Base-by-base conservation (phyloP, 768 basidiomycete genomes). In the Tricholoma matsutake region DNA sequence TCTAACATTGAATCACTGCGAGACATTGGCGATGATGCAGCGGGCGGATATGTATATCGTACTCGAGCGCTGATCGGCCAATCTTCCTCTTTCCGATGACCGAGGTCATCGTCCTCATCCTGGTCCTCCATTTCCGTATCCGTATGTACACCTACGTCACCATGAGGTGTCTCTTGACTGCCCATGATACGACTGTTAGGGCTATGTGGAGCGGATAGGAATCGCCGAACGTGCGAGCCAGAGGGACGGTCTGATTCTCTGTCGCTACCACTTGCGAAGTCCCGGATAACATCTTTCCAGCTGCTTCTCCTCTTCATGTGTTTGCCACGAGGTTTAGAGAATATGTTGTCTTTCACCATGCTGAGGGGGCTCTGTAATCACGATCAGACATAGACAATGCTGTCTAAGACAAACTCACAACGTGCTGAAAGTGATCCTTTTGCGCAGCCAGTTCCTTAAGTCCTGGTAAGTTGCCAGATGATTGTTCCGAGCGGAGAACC, bases 381-480 rank as follows among this genome's bases (percentile, higher is more conserved):
- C 56, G 39, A 51, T 32, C 41, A 58, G 32, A 32, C 39, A 31
- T 45, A 52, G 28, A 11, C 20, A 34, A 29, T 11, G 51, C 16
- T 49, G 18, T 29, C 47, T 18, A 18, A n/a, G 14, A 8, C 20
- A 28, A 59, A 67, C 77, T 64, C 61, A 81, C 81, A 60, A 88
- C 84, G 72, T 97, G 94, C 66, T 89, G 83, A 68, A 95, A 75
- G 71, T 99, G 96, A 67, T 95, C 88, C 75, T 90, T 98, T 70
- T 91, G 91, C 63, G 86, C 83, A 8, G 85, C 88, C 39, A 89
- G 68, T 61, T 86, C 87, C 49, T 78, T 81, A 62, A 96, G 75
- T 0, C 88, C 88, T 28, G 89, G 84, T 13, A 98, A 78, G 72
- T 92, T 84, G 0, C 89, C 86, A 13, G 90, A 87, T 1, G 94